Percentiles rank a stretch among this genome's conserved stretches.
Evolutionary conservation across 805 yeast genomes (phyloP).

Genomic region (Teunomyces pallodes): DNA sequence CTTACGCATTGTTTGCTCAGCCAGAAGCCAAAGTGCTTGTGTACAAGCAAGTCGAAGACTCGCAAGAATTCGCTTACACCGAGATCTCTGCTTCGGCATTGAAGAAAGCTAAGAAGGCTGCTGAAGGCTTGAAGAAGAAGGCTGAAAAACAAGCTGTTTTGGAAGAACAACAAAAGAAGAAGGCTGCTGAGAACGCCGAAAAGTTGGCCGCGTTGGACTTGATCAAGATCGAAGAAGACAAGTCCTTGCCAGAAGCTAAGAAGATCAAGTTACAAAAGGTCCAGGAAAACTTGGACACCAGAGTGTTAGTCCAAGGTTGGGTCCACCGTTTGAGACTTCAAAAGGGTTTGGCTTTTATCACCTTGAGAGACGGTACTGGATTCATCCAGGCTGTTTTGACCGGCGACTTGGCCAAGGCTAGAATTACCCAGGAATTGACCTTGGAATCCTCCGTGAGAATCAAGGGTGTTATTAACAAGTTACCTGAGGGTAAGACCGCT

Average conservation of each 20-base stretch:
- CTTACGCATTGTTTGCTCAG: slow-evolving; percentile 64
- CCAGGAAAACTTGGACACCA: slow-evolving; percentile 54
- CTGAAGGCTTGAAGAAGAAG: slow-evolving; percentile 84
- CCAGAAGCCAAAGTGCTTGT: slow-evolving; percentile 59
- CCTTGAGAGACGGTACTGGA: slow-evolving; percentile 94
- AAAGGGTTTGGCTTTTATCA: slow-evolving; percentile 87
- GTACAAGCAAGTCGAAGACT: slow-evolving; percentile 58
- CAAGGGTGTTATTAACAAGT: slow-evolving; percentile 74
- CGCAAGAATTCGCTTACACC: slow-evolving; percentile 51
- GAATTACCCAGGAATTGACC: slow-evolving; percentile 79
- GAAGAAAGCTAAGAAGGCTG: slow-evolving; percentile 96
- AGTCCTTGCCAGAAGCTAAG: slow-evolving; percentile 65
- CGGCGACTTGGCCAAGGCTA: slow-evolving; percentile 91
- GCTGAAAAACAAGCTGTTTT: slow-evolving; percentile 62
- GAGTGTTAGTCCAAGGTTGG: slow-evolving; percentile 91
- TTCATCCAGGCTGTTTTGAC: slow-evolving; percentile 80
- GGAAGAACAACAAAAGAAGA: slow-evolving; percentile 61
- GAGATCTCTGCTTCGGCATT: slow-evolving; percentile 88
- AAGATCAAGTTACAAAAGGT: slow-evolving; percentile 62
- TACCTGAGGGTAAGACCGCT: slow-evolving; percentile 96
- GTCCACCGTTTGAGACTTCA: slow-evolving; percentile 90
- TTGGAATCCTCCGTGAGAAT: slow-evolving; percentile 81
- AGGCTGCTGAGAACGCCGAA: slow-evolving; percentile 58
- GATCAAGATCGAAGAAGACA: slow-evolving; percentile 72
- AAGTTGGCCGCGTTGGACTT: slow-evolving; percentile 72